These are phyloP conservation scores for Lasiodiplodia sp. DNA, from an alignment of 2,329 filamentous ascomycete genomes.

Conservation along the genomic window DNA sequence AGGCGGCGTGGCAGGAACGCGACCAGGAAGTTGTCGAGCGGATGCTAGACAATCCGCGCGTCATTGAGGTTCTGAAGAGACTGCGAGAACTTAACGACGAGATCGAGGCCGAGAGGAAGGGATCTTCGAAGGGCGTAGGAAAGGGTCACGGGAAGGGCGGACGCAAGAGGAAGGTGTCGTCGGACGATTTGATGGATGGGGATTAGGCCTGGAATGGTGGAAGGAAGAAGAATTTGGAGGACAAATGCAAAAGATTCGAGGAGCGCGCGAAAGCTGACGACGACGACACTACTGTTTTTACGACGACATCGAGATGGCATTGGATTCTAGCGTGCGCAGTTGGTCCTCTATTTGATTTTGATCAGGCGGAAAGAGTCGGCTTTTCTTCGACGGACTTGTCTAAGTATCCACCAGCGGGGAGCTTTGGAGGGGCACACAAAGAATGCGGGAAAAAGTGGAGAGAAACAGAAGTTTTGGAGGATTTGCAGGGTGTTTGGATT, in stretches of 20 bases:
- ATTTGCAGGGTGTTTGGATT: not conserved
- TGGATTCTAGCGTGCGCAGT: slow-evolving; percentile 10
- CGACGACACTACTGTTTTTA: not conserved
- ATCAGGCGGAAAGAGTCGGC: not conserved
- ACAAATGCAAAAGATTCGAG: not conserved
- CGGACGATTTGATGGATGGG: slow-evolving; percentile 19
- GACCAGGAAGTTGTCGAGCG: slow-evolving; percentile 28
- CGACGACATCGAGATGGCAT: slow-evolving; percentile 17
- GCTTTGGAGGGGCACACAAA: not conserved
- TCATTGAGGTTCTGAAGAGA: slow-evolving; percentile 17
- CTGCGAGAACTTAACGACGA: slow-evolving; percentile 19
- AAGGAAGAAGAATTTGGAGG: not conserved
- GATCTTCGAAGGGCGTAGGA: slow-evolving; percentile 5
- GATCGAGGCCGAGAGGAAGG: slow-evolving; percentile 26
- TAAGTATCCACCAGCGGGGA: slow-evolving; percentile 8
- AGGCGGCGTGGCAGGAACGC: slow-evolving; percentile 29
- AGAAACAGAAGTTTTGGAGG: not conserved
- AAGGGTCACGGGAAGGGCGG: slow-evolving; percentile 23
- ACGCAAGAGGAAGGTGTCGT: slow-evolving; percentile 16
- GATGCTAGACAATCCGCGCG: slow-evolving; percentile 28
- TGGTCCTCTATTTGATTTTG: not conserved
- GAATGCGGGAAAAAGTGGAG: not conserved
- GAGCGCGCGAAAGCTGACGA: slow-evolving; percentile 3
- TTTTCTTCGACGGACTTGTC: slow-evolving; percentile 9
- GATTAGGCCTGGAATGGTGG: not conserved